Evolutionary conservation across 495 filamentous ascomycete genomes (phyloP).

Genomic region (Massariosphaeria phaeospora): DNA sequence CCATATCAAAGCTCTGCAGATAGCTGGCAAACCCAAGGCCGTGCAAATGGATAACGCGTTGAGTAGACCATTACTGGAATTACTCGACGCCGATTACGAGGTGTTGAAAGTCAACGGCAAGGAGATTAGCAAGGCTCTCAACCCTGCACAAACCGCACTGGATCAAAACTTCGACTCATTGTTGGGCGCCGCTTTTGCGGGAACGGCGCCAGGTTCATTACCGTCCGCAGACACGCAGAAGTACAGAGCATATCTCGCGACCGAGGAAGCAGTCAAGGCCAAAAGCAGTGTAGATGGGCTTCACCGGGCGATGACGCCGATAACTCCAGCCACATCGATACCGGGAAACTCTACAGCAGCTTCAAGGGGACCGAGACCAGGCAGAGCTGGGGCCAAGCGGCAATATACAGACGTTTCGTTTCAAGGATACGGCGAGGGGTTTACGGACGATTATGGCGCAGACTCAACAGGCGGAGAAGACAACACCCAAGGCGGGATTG

Average conservation of each 20-base stretch:
- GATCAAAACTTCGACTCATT: conserved; percentile 47
- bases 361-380: conserved; percentile 45
- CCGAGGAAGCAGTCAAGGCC: conserved; percentile 33
- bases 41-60: conserved; percentile 43
- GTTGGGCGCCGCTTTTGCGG: conserved; percentile 39
- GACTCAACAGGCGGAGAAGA: conserved; percentile 40
- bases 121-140: conserved; percentile 43
- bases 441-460: conserved; percentile 56
- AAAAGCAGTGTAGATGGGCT: conserved; percentile 49
- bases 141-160: conserved; percentile 37
- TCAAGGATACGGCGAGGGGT: conserved; percentile 64
- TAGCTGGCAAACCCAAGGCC: conserved; percentile 61
- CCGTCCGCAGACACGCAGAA: conserved; percentile 30
- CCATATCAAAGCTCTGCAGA: conserved; percentile 56
- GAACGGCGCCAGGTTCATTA: conserved; percentile 52
- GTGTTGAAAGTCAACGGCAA: conserved; percentile 60
- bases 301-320: conserved; percentile 4
- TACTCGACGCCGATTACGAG: conserved; percentile 64
- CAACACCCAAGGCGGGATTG: conserved; percentile 33
- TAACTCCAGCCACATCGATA: conserved; percentile 3
- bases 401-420: conserved; percentile 65
- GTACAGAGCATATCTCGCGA: conserved; percentile 17
- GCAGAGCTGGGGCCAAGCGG: conserved; percentile 57
- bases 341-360: conserved; percentile 18
- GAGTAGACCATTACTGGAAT: conserved; percentile 33